These are phyloP conservation scores for Spergularia marina DNA, from an alignment of 148 eudicot genomes.

Conservation along the genomic window DNA sequence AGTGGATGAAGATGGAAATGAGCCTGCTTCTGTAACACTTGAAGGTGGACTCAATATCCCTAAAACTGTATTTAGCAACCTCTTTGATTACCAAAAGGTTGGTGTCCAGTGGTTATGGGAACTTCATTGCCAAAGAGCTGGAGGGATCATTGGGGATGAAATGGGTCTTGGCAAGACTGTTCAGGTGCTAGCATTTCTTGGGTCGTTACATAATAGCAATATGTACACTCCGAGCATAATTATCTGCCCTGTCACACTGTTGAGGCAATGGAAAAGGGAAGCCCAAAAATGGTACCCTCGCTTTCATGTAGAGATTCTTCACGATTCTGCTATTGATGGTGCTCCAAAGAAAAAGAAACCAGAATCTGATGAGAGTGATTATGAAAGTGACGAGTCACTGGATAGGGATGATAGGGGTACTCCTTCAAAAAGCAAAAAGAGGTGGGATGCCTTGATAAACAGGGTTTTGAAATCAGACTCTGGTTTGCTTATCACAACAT, in stretches of 20 bases:
- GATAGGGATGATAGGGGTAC: conserved; percentile 53
- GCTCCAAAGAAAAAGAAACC: conserved; percentile 44
- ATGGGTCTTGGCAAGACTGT: conserved; percentile 99
- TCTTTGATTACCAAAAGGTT: conserved; percentile 94
- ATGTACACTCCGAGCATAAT: conserved; percentile 94
- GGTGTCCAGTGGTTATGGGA: conserved; percentile 99
- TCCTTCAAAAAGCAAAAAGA: conserved; percentile 42
- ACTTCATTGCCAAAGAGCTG: conserved; percentile 95
- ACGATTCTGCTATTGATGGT: conserved; percentile 76
- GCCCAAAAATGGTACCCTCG: conserved; percentile 85
- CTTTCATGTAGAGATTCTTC: conserved; percentile 90
- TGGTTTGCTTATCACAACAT: conserved; percentile 90
- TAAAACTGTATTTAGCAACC: conserved; percentile 58
- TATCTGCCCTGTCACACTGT: conserved; percentile 88
- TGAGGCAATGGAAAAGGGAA: conserved; percentile 97
- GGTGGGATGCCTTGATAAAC: conserved; percentile 80
- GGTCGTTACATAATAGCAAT: conserved; percentile 84
- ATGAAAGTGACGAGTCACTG: conserved; percentile 55
- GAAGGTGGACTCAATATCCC: conserved; percentile 95
- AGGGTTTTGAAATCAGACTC: conserved; percentile 70
- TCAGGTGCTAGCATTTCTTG: conserved; percentile 85
- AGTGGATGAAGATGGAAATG: conserved; percentile 46
- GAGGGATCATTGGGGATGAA: conserved; percentile 98
- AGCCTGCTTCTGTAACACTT: conserved; percentile 55
- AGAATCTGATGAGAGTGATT: conserved; percentile 62